Base-by-base conservation (phyloP, 106 monocot genomes). In the Triglochin maritima region DNA sequence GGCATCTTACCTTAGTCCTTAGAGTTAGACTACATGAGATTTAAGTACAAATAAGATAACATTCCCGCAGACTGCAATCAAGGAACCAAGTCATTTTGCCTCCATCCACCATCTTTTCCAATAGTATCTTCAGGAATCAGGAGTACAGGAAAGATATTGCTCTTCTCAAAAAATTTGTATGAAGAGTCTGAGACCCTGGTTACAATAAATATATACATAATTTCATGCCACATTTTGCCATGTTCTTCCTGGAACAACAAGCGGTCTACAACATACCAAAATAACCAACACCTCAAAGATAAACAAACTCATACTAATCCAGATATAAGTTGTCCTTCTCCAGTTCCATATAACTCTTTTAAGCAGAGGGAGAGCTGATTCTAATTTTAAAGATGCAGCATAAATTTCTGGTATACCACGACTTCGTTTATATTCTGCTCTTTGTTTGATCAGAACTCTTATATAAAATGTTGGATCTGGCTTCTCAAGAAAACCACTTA, bases 401-500 rank as follows among this genome's bases (percentile, higher is more conserved):
- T 94, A 94, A 53, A 94, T 86, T 78, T 94, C 86, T n/a, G 93
- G 93, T 44, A 94, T 80, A 47, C 93, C 93, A 65, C 78, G 77
- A 56, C 89, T 82, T 14, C 69, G 76, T 48, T 54, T 75, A 63
- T 74, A 84, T 46, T 84, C 89, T 48, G 89, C 93, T 50, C 93
- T 78, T 66, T 76, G 81, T 70, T 89, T 76, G 11, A 94, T 65
- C 48, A 74, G 60, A n/a, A 87, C 59, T 60, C 86, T 86, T 17
- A 89, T 58, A 68, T 74, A 75, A 3, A 63, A 56, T 49, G 80
- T 82, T 49, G 89, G 86, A 17, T 82, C 78, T 6, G 46, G 17
- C 62, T 73, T 68, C 63, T 80, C 86, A 17, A 67, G 71, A 57
- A 89, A 79, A 6, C 84, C 78, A 55, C 67, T 74, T 80, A 94